Evolutionary conservation across 192 early-diverging fungal genomes (phyloP), one percentile per base, ranked within the genome.

Genomic region (Piromyces finnis): DNA sequence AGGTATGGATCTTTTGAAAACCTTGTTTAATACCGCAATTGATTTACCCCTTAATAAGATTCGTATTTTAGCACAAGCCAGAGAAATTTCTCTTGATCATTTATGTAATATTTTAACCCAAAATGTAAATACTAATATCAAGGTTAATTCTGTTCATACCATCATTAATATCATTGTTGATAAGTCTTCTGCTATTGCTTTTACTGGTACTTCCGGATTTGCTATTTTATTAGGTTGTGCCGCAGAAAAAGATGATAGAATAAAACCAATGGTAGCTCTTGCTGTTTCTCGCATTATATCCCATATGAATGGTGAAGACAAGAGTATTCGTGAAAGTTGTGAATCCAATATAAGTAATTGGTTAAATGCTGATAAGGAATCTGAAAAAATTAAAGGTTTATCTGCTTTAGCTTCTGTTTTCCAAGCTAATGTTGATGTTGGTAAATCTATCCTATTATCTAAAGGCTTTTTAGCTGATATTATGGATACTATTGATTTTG

Each of bases 401-500:
- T 79, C 79, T 28, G 89, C 94, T 0, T 80, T 94, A 13, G 87
- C 86, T 2, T 83, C 91, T 3, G 77, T 95, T 29, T 93, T 95
- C 78, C 92, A 94, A 79, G 88, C 92, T 2, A 87, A 87, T 29
- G 83, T 89, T 28, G 82, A 89, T 18, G 82, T 91, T n/a, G 89
- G 89, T 14, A 84, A 85, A 0, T 82, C 83, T 4, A 87, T 96
- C 29, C 87, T 96, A 79, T 81, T 82, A 30, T 87, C 88, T 27
- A 84, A 87, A 29, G 92, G 92, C 0, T 83, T 94, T 11, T 81
- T 94, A 17, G 92, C 88, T 30, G 92, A 94, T 28, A 87, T 95
- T 32, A 88, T 94, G 87, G 95, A 96, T 80, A 87, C 88, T 77
- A 85, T 93, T 68, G 95, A 96, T 79, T 89, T 92, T 81, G 95